These are phyloP conservation scores for Gyrodon lividus DNA, from an alignment of 768 basidiomycete species.

Conservation along the genomic window DNA sequence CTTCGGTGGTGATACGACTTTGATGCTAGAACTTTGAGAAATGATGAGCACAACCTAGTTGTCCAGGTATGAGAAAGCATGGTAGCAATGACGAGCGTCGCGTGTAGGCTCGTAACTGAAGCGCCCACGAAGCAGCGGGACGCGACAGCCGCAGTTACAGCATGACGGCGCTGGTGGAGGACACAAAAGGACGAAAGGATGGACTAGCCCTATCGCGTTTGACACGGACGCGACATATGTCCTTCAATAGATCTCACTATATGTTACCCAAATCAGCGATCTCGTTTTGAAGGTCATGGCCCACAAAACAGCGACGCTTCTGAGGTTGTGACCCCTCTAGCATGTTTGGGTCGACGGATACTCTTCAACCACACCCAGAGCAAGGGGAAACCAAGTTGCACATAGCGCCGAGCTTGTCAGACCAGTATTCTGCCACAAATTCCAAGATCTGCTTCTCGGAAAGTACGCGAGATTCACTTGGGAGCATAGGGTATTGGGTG, in stretches of 20 bases:
- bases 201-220: background rate
- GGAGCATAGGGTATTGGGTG: conserved; percentile 9
- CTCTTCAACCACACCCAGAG: background rate
- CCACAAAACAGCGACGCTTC: conserved; percentile 6
- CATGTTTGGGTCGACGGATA: background rate
- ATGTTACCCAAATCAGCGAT: background rate
- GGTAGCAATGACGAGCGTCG: background rate
- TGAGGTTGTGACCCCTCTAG: background rate
- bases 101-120: background rate
- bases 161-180: conserved; percentile 12
- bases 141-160: background rate
- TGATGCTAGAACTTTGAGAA: background rate
- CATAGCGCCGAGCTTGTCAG: background rate
- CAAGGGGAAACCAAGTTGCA: background rate
- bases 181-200: conserved; percentile 7
- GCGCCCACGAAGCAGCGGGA: background rate
- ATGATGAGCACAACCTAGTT: no score
- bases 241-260: conserved; percentile 10
- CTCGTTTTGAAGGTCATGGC: background rate
- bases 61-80: no score
- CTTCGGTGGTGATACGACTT: background rate
- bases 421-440: conserved; percentile 10
- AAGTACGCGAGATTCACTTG: conserved; percentile 2
- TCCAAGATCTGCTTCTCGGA: background rate
- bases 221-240: background rate